Conservation (phyloP, 106 monocot genomes). For the Acorus gramineus region DNA sequence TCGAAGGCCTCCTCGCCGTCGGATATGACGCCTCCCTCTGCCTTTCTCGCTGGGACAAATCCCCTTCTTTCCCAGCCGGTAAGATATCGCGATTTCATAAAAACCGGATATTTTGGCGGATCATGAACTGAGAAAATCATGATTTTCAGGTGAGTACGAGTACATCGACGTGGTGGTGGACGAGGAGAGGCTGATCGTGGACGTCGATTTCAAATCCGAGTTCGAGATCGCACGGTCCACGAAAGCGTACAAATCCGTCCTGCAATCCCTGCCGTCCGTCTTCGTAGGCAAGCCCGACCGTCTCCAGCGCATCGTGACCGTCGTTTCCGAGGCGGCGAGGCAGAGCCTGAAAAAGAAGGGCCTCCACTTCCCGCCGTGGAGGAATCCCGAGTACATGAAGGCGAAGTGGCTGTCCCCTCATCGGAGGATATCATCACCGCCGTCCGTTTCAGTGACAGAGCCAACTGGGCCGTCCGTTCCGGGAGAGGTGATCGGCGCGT, state of each 20-base stretch:
- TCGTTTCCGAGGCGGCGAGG: constrained; percentile 50
- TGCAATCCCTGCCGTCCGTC: constrained; percentile 54
- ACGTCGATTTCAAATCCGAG: constrained; percentile 75
- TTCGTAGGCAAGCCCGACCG: constrained; percentile 66
- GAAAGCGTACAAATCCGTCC: constrained; percentile 42
- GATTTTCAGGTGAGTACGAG: constrained; percentile 45
- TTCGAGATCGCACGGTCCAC: constrained; percentile 85
- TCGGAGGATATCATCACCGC: constrained; percentile 1
- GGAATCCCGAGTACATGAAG: constrained; percentile 56
- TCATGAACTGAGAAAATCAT: too few relatives aligned
- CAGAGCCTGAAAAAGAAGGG: constrained; percentile 75
- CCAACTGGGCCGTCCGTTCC: neutral
- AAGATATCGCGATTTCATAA: neutral
- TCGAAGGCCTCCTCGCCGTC: constrained; percentile 24
- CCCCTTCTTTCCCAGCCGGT: constrained; percentile 51
- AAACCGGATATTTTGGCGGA: neutral
- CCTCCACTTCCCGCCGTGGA: constrained; percentile 65
- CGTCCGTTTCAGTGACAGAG: neutral
- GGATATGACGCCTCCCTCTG: constrained; percentile 59
- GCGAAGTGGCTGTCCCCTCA: constrained; percentile 53
- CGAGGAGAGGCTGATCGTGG: constrained; percentile 42
- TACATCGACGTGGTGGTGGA: constrained; percentile 54
- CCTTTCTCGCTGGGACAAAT: constrained; percentile 56
- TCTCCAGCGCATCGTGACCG: constrained; percentile 36
- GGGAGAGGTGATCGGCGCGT: neutral